phyloP scores from a whole-genome alignment of 78 protist species.

The Diacronema lutheri region DNA sequence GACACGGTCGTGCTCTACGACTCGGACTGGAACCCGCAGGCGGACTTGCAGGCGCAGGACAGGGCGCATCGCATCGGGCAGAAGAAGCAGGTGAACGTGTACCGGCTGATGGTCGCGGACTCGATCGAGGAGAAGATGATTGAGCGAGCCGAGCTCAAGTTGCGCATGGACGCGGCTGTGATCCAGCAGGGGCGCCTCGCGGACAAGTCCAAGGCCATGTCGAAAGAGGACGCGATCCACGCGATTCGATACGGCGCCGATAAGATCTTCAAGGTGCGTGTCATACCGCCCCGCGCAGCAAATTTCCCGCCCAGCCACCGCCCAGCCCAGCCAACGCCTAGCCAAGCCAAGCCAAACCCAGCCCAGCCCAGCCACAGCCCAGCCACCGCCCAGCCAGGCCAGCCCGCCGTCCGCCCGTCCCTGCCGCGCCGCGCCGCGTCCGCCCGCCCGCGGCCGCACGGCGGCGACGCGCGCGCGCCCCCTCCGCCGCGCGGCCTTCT shows the following conservation, averaged over 20 bases:
- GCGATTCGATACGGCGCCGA: conserved; percentile 92
- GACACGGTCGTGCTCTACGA: conserved; percentile 64
- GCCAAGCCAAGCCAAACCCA: no score
- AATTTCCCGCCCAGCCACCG: no score
- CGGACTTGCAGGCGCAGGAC: conserved; percentile 62
- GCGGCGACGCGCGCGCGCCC: no score
- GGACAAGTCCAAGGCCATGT: conserved; percentile 51
- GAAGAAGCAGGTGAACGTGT: conserved; percentile 86
- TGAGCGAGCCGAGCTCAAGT: conserved; percentile 79
- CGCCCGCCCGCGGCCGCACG: no score
- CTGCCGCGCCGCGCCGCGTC: no score
- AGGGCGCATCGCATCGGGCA: conserved; percentile 98
- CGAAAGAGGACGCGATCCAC: conserved; percentile 71
- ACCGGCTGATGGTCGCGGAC: conserved; percentile 75
- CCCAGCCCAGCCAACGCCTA: no score
- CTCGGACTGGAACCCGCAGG: conserved; percentile 71
- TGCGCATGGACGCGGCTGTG: conserved; percentile 86
- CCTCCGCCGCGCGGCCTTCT: no score
- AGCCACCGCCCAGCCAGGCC: no score
- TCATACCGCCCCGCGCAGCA: no score
- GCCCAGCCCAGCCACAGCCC: no score
- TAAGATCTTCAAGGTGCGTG: conserved; percentile 72
- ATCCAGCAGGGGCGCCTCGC: conserved; percentile 87
- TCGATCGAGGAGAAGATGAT: conserved; percentile 85
- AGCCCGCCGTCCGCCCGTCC: no score